These are phyloP conservation scores for Trypethelium eluteriae DNA, from an alignment of 495 filamentous ascomycete genomes.

Conservation along the genomic window DNA sequence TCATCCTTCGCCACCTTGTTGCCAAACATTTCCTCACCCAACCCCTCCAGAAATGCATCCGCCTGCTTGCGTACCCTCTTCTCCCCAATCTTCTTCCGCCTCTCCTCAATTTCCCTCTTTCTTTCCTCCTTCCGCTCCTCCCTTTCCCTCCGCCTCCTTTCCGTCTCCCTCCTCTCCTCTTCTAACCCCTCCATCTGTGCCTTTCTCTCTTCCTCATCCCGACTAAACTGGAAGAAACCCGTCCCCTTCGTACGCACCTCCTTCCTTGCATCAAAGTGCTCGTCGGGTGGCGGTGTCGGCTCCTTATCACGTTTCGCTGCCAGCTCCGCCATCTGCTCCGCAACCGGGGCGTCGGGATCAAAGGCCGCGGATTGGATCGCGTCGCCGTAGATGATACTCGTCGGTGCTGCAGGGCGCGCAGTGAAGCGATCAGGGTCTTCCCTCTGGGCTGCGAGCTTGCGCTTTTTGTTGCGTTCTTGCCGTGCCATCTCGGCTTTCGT, in stretches of 20 bases:
- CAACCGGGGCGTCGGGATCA: slow-evolving; percentile 53
- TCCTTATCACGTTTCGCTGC: slow-evolving; percentile 66
- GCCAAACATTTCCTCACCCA: slow-evolving; percentile 20
- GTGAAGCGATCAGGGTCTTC: slow-evolving; percentile 41
- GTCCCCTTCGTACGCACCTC: slow-evolving; percentile 84
- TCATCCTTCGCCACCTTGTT: not conserved
- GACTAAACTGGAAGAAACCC: slow-evolving; percentile 81
- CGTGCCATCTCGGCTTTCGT: slow-evolving; percentile 56
- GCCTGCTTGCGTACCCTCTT: slow-evolving; percentile 54
- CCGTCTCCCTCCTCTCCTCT: slow-evolving; percentile 59
- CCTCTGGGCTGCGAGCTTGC: slow-evolving; percentile 37
- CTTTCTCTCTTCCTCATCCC: slow-evolving; percentile 55
- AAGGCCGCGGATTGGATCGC: slow-evolving; percentile 77
- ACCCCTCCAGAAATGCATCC: slow-evolving; percentile 55
- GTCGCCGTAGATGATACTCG: slow-evolving; percentile 72
- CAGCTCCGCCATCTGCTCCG: slow-evolving; percentile 59
- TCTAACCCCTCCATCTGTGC: slow-evolving; percentile 70
- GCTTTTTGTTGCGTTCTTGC: slow-evolving; percentile 43
- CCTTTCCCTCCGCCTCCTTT: slow-evolving; percentile 50
- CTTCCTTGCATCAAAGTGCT: slow-evolving; percentile 74
- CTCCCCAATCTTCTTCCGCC: slow-evolving; percentile 52
- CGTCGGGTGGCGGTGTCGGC: slow-evolving; percentile 64
- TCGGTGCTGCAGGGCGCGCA: slow-evolving; percentile 56
- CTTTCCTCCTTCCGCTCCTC: slow-evolving; percentile 38
- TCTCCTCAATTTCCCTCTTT: slow-evolving; percentile 45